Conservation (phyloP, 2,329 filamentous ascomycete genomes). For the Alternaria ethzedia region DNA sequence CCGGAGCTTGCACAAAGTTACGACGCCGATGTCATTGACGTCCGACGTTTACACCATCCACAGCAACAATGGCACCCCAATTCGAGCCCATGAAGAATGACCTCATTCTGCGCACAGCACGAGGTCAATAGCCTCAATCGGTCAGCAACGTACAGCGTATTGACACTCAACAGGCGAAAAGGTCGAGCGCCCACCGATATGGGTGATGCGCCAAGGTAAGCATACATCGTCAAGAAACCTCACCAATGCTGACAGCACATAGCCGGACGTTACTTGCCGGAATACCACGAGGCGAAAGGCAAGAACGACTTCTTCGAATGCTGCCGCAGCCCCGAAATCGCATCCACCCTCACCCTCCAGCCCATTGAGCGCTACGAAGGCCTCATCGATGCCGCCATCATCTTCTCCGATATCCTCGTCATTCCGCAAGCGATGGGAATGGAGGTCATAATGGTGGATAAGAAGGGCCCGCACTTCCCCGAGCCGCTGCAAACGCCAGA, state of each 20-base stretch:
- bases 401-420: constrained; percentile 98
- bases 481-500: constrained; percentile 78
- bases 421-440: constrained; percentile 98
- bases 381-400: constrained; percentile 94
- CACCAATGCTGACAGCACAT: constrained; percentile 17
- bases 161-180: constrained; percentile 69
- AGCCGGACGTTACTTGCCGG: constrained; percentile 96
- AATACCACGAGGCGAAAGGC: constrained; percentile 96
- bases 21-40: constrained; percentile 19
- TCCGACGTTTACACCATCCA: constrained; percentile 1
- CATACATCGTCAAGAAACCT: constrained; percentile 2
- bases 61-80: constrained; percentile 65
- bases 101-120: constrained; percentile 84
- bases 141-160: background rate
- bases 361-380: constrained; percentile 90
- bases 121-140: constrained; percentile 65
- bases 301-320: constrained; percentile 95
- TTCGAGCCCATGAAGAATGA: constrained; percentile 93
- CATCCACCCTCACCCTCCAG: constrained; percentile 91
- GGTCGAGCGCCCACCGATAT: constrained; percentile 92
- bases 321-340: constrained; percentile 90
- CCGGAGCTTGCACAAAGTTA: constrained; percentile 18
- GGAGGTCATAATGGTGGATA: constrained; percentile 98
- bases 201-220: constrained; percentile 98
- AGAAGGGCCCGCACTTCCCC: constrained; percentile 95